Evolutionary conservation across 257 asterid species (phyloP), one percentile per base, ranked within the genome.

Genomic region (Fraxinus anomala): DNA sequence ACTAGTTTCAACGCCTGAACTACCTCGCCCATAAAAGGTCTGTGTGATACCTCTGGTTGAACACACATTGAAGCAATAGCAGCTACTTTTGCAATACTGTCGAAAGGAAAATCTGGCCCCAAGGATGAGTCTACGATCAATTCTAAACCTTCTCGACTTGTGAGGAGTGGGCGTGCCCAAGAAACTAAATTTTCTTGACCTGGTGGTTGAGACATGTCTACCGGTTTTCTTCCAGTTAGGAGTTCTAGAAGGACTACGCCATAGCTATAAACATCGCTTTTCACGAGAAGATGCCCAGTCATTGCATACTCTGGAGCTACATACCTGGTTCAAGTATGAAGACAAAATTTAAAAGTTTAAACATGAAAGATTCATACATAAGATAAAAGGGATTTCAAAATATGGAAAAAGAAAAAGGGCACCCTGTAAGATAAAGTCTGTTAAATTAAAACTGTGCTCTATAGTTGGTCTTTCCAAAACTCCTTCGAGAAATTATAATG

Each of bases 241-340:
- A 96, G 98, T 84, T 96, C 99, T 1, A 96, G 97, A 37, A 93
- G 97, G 84, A 96, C 99, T n/a, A 96, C 99, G 0, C 99, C 99
- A 13, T 93, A 96, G 89, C 99, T 96, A 90, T 93, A 96, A 19
- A 92, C 97, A 37, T 94, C 96, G 31, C 98, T 94, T 81, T 94
- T 92, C 42, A 94, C 97, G 4, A 94, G 94, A 63, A 94, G 97
- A 87, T 94, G 98, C 31, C 98, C 97, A 0, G 98, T 94, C 98
- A 94, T 92, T 75, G 98, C 97, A 51, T 92, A 94, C 85, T 94
- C 98, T 16, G 98, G 98, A 81, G 97, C 97, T 73, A 95, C 98
- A 30, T 92, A 94, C 90, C 97, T 93, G 85, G 76, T 26, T 5
- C 61, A 68, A 31, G 39, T 11, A 44, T 21, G 61, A 65, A 72